Conservation (phyloP, 2,329 filamentous ascomycete genomes). For the Penicillium sp. region DNA sequence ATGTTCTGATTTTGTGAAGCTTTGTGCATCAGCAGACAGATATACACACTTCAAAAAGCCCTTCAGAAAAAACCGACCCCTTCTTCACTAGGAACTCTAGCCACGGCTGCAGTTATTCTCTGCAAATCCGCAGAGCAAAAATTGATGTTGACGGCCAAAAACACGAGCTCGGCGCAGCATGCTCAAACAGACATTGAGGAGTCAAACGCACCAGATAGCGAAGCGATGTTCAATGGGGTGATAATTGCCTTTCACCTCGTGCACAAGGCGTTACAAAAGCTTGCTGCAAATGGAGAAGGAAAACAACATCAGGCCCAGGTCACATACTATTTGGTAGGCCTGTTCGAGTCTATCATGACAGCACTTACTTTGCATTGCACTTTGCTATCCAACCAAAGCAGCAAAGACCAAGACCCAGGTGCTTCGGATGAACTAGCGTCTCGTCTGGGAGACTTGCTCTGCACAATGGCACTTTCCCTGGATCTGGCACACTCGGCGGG, state of each 20-base stretch:
- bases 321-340: conserved; percentile 35
- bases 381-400: conserved; percentile 10
- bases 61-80: conserved; percentile 32
- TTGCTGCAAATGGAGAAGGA: conserved; percentile 18
- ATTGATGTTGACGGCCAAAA: conserved; percentile 19
- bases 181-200: neutral
- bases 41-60: conserved; percentile 36
- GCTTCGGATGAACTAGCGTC: conserved; percentile 18
- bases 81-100: conserved; percentile 17
- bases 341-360: conserved; percentile 35
- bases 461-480: conserved; percentile 33
- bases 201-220: conserved; percentile 17
- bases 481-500: conserved; percentile 29
- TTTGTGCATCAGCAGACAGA: conserved; percentile 36
- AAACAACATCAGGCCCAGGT: conserved; percentile 24
- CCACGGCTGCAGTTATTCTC: conserved; percentile 24
- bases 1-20: conserved; percentile 20
- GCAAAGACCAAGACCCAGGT: neutral
- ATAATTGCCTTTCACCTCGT: conserved; percentile 29
- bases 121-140: conserved; percentile 32
- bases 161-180: neutral
- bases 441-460: conserved; percentile 29
- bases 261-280: conserved; percentile 30
- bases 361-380: conserved; percentile 30
- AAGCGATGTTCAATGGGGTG: conserved; percentile 22